Evolutionary conservation across 495 filamentous ascomycete genomes (phyloP).

Genomic region (Penicillium argentinense): DNA sequence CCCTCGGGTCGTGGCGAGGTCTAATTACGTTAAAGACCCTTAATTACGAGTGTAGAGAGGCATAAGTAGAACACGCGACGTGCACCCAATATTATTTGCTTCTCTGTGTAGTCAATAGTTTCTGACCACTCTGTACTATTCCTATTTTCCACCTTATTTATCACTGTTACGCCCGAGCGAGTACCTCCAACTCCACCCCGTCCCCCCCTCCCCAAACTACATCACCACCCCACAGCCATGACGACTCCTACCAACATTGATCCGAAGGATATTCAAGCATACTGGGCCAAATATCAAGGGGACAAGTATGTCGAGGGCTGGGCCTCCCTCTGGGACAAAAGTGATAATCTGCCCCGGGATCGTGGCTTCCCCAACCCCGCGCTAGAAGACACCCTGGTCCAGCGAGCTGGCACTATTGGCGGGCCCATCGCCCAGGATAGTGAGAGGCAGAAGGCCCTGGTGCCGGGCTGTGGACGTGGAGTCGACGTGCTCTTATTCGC

Average conservation of each 20-base stretch:
- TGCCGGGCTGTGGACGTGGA: conserved; percentile 74
- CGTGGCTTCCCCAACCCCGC: conserved; percentile 63
- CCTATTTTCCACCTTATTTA: background rate
- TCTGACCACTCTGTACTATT: background rate
- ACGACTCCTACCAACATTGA: conserved; percentile 17
- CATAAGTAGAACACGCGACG: background rate
- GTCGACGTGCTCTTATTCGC: conserved; percentile 71
- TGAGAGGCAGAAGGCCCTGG: conserved; percentile 50
- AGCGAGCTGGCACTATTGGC: conserved; percentile 47
- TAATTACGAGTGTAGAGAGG: background rate
- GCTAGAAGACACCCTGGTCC: conserved; percentile 57
- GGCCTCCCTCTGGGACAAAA: conserved; percentile 48
- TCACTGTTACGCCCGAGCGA: background rate
- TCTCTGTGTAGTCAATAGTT: background rate
- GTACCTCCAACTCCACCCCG: no score
- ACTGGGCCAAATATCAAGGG: conserved; percentile 29
- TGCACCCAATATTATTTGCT: background rate
- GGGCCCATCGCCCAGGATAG: conserved; percentile 29
- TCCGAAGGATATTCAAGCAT: conserved; percentile 21
- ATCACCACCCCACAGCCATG: conserved; percentile 14
- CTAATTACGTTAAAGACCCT: no score
- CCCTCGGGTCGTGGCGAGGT: no score
- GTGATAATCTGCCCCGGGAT: conserved; percentile 68
- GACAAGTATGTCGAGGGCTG: conserved; percentile 33
- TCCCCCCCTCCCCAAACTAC: background rate